Conservation (phyloP, 257 asterid genomes). For the Fraxinus excelsior region DNA sequence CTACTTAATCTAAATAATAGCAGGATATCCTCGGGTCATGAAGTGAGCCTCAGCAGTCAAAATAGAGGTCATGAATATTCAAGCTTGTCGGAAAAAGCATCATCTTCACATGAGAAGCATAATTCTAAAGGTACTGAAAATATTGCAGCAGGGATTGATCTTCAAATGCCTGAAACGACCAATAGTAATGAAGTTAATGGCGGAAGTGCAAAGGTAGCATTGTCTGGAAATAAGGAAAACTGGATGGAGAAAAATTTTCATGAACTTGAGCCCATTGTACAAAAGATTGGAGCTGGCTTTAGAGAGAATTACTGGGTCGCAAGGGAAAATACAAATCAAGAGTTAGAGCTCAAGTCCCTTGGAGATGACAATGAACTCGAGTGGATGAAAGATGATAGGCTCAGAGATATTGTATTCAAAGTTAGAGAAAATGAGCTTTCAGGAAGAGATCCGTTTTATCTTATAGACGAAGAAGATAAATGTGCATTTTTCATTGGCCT, state of each 20-base stretch:
- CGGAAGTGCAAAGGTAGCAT: constrained; percentile 33
- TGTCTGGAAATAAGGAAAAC: constrained; percentile 44
- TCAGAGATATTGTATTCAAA: constrained; percentile 77
- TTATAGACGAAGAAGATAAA: constrained; percentile 71
- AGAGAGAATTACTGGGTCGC: constrained; percentile 69
- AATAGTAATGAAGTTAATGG: constrained; percentile 30
- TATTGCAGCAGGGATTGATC: constrained; percentile 23
- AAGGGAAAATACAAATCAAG: constrained; percentile 62
- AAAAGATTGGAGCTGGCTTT: constrained; percentile 71
- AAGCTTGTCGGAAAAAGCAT: constrained; percentile 19
- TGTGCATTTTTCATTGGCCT: constrained; percentile 75
- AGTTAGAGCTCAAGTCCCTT: constrained; percentile 46
- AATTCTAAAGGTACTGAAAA: constrained; percentile 33
- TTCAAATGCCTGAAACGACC: constrained; percentile 37
- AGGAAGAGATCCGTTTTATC: constrained; percentile 92
- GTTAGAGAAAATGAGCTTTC: constrained; percentile 95
- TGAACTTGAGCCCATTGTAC: constrained; percentile 76
- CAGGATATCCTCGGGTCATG: constrained; percentile 33
- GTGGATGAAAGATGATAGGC: constrained; percentile 94
- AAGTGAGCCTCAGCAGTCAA: constrained; percentile 26
- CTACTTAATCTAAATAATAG: constrained; percentile 26
- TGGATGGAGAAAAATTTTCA: constrained; percentile 87
- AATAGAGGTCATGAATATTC: constrained; percentile 30
- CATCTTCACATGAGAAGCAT: constrained; percentile 29
- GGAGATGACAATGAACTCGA: constrained; percentile 63